Percentiles rank a stretch among this genome's conserved stretches.
These are phyloP conservation scores for Mitragyna speciosa DNA, from an alignment of 257 asterid genomes.

Conservation along the genomic window DNA sequence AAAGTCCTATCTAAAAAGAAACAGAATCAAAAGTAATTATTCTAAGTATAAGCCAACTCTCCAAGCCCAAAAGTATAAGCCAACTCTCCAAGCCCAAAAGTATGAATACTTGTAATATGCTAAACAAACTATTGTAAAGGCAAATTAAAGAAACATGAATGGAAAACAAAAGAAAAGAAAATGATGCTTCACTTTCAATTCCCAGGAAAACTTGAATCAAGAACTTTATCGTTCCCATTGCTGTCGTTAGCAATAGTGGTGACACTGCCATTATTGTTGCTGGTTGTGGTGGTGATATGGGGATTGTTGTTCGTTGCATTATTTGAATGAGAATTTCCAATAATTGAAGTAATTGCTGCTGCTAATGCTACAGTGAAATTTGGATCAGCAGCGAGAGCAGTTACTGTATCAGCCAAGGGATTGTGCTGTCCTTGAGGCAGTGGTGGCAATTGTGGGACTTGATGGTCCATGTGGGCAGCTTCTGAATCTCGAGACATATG, in stretches of 20 bases:
- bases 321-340: constrained; percentile 46
- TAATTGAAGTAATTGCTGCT: constrained; percentile 64
- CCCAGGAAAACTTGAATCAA: constrained; percentile 41
- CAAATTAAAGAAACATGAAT: neutral
- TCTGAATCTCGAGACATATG: constrained; percentile 69
- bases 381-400: constrained; percentile 69
- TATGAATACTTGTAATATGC: neutral
- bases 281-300: constrained; percentile 4
- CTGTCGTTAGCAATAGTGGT: constrained; percentile 33
- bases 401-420: constrained; percentile 59
- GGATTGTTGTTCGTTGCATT: constrained; percentile 26
- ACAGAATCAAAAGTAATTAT: neutral
- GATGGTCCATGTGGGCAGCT: constrained; percentile 20
- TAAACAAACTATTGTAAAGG: neutral
- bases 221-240: constrained; percentile 47
- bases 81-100: constrained; percentile 17
- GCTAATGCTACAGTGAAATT: constrained; percentile 77
- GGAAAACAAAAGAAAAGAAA: neutral
- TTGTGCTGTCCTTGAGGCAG: constrained; percentile 44
- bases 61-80: constrained; percentile 14
- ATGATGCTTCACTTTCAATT: constrained; percentile 16
- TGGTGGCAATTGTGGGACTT: constrained; percentile 15
- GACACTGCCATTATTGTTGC: constrained; percentile 35
- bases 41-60: constrained; percentile 7
- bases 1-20: neutral